A percentile compares a stretch with the other conserved stretches of the same genome.
These are phyloP conservation scores for Elongisporangium senticosum DNA, from an alignment of 352 stramenopile species.

Conservation along the genomic window DNA sequence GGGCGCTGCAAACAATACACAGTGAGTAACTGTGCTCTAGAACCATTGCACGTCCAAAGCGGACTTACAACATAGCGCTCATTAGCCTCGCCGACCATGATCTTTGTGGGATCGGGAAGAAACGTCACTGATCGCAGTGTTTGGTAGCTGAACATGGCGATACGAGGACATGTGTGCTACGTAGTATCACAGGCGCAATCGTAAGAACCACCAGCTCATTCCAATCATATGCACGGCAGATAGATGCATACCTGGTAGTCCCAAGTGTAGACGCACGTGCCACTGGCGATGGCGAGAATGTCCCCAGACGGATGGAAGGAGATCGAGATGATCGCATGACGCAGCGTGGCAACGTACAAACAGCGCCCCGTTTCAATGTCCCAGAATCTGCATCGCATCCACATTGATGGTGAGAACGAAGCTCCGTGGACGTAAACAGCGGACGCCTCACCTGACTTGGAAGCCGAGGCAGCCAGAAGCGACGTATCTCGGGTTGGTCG, in stretches of 20 bases:
- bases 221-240: slow-evolving; percentile 13
- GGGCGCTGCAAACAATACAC: slow-evolving; percentile 35
- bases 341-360: slow-evolving; percentile 91
- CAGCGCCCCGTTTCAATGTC: slow-evolving; percentile 87
- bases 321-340: slow-evolving; percentile 95
- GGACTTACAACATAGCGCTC: slow-evolving; percentile 73
- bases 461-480: slow-evolving; percentile 96
- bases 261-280: slow-evolving; percentile 94
- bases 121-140: slow-evolving; percentile 93
- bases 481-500: slow-evolving; percentile 89
- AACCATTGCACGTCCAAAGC: background rate
- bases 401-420: background rate
- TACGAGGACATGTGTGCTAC: slow-evolving; percentile 74
- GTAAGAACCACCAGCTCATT: background rate
- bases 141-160: slow-evolving; percentile 88
- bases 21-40: slow-evolving; percentile 4
- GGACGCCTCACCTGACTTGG: slow-evolving; percentile 77
- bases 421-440: background rate
- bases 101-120: slow-evolving; percentile 82
- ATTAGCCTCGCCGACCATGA: slow-evolving; percentile 95
- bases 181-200: background rate
- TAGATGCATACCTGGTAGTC: slow-evolving; percentile 83
- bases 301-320: slow-evolving; percentile 94
- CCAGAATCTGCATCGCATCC: slow-evolving; percentile 53
- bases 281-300: slow-evolving; percentile 93